Percentiles rank a stretch among this genome's conserved stretches.
Evolutionary conservation across 441 rosid genomes (phyloP).

Genomic region (Adansonia gregorii): DNA sequence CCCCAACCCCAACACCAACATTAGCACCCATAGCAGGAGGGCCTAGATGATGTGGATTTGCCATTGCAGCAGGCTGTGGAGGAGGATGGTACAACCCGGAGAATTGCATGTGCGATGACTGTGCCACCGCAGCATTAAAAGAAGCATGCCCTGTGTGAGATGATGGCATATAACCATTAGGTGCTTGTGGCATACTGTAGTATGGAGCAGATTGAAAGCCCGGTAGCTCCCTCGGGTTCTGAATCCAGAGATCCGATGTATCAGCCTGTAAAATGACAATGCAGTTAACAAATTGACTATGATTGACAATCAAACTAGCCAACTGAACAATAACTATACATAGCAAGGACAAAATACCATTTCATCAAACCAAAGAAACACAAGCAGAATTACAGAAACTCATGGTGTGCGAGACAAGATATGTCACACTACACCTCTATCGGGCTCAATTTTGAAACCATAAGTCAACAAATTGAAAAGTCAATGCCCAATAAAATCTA

Average conservation of each 20-base stretch:
- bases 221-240: constrained; percentile 73
- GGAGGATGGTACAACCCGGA: constrained; percentile 75
- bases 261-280: constrained; percentile 53
- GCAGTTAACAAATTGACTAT: neutral
- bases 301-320: neutral
- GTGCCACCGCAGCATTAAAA: constrained; percentile 75
- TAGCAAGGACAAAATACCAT: neutral
- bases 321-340: neutral
- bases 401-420: neutral
- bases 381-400: neutral
- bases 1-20: constrained; percentile 66
- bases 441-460: neutral
- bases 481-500: neutral
- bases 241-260: constrained; percentile 90
- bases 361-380: neutral
- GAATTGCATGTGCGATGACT: constrained; percentile 91
- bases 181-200: constrained; percentile 81
- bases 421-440: neutral
- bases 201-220: constrained; percentile 72
- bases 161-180: constrained; percentile 78
- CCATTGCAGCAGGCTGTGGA: constrained; percentile 69
- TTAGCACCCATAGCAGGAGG: constrained; percentile 78
- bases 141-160: constrained; percentile 81
- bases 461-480: neutral
- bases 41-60: constrained; percentile 72